Evolutionary conservation across 2,329 filamentous ascomycete genomes (phyloP).

Genomic region (Fusarium oxysporum): DNA sequence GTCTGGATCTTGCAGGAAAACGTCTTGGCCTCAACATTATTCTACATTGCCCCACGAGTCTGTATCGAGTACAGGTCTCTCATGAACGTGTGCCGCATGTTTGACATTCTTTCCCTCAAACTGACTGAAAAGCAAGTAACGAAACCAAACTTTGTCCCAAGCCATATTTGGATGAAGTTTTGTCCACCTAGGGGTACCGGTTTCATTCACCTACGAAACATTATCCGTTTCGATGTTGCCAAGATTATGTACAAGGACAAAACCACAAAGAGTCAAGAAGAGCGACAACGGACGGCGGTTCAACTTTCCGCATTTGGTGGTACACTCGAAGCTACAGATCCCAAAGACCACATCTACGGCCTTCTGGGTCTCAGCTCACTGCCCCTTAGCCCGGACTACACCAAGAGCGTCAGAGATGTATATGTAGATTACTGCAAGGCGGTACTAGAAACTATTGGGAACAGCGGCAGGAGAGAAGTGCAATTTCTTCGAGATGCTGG

Average conservation of each 20-base stretch:
- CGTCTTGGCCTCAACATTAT: neutral
- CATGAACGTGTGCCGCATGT: neutral
- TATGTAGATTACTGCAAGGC: neutral
- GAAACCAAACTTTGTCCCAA: neutral
- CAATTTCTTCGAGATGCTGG: neutral
- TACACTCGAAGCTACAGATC: neutral
- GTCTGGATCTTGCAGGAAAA: slow-evolving; percentile 3
- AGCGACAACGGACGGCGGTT: neutral
- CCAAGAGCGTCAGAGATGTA: neutral
- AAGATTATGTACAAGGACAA: neutral
- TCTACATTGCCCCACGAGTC: neutral
- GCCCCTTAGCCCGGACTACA: neutral
- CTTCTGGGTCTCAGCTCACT: neutral
- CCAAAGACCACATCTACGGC: neutral
- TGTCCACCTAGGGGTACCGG: neutral
- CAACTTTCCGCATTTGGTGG: neutral
- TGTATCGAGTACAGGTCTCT: neutral
- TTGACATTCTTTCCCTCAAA: neutral
- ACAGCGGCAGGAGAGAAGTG: neutral
- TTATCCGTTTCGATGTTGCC: neutral
- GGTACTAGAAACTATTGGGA: neutral
- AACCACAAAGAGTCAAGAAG: neutral
- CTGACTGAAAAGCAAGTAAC: neutral
- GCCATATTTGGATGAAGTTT: slow-evolving; percentile 1
- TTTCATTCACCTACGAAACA: neutral